Evolutionary conservation across 2,329 filamentous ascomycete species (phyloP).

Genomic region (Fusarium succisae): DNA sequence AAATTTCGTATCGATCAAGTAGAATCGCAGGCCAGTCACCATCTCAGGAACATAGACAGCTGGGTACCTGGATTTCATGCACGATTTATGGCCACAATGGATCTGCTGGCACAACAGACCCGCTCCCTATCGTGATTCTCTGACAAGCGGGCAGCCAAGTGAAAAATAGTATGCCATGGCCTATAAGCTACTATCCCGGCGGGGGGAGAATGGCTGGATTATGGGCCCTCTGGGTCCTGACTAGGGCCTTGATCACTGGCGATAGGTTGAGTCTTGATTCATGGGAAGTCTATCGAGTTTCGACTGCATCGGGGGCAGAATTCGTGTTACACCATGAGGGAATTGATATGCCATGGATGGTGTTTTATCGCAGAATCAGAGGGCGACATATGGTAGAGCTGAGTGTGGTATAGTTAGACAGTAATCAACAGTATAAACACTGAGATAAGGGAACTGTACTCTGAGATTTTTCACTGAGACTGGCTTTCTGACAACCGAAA

Average conservation of each 20-base stretch:
- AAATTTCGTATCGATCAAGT: background rate
- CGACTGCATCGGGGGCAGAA: slow-evolving; percentile 17
- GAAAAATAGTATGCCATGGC: slow-evolving; percentile 20
- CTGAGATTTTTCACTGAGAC: background rate
- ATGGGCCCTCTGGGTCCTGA: slow-evolving; percentile 26
- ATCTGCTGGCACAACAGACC: slow-evolving; percentile 40
- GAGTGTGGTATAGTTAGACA: background rate
- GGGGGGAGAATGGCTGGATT: slow-evolving; percentile 34
- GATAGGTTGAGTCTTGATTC: slow-evolving; percentile 32
- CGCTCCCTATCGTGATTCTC: slow-evolving; percentile 40
- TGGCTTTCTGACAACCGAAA: background rate
- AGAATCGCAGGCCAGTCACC: background rate
- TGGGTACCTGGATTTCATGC: slow-evolving; percentile 36
- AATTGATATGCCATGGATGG: background rate
- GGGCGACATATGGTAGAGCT: background rate
- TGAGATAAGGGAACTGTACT: background rate
- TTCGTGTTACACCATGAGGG: background rate
- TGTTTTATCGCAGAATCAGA: background rate
- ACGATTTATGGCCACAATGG: slow-evolving; percentile 39
- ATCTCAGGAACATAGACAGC: slow-evolving; percentile 34
- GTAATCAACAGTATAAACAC: background rate
- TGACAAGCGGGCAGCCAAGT: slow-evolving; percentile 17
- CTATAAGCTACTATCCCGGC: slow-evolving; percentile 20
- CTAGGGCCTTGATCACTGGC: slow-evolving; percentile 19
- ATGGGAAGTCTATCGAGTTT: slow-evolving; percentile 23